Base-by-base conservation (phyloP, 2,329 filamentous ascomycete species). In the Neurospora crassa region DNA sequence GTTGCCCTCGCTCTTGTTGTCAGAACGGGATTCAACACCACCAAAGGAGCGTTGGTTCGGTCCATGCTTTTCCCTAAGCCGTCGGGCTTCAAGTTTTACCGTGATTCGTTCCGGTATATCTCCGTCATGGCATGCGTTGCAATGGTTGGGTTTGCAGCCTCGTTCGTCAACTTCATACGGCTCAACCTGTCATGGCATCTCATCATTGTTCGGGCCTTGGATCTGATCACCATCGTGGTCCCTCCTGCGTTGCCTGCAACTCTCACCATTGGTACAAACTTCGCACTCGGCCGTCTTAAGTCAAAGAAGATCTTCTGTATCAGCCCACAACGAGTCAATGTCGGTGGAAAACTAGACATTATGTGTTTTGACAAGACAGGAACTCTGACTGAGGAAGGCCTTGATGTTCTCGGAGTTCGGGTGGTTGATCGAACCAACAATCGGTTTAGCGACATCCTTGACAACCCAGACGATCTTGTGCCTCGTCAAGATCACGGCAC, bases 51-150 rank as follows among this genome's bases (percentile, higher is more conserved):
- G 11, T 84, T 99, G 20, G 94, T 99, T 72, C 91, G 96, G 34
- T 98, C 96, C 0, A 99, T 99, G 95, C 87, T 99, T 45, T 99
- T 99, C 79, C 96, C 96, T 0, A 99, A 99, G 78, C 96, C 96
- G 1, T 97, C 95, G 0, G 95, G 95, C 0, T 99, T 99, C 87
- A 98, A 96, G 78, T 99, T 99, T 79, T 99, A 99, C 80, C 89
- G 93, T 59, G 96, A 99, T 80, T 97, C 95, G 0, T 99, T 99
- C 82, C 90, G 94, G 29, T 99, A 99, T 79, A 98, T 99, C 72
- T 94, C 92, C 4, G 96, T 99, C 72, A 99, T 99, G 96, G 95
- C 88, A 6, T 83, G 90, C 59, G 90, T 99, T 76, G 96, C 96
- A 29, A 82, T 90, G 68, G 80, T 98, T 68, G 96, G 96, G 0